These are phyloP conservation scores for Dendrocalamus sinicus DNA, from an alignment of 176 grass and related monocot species.

Conservation along the genomic window DNA sequence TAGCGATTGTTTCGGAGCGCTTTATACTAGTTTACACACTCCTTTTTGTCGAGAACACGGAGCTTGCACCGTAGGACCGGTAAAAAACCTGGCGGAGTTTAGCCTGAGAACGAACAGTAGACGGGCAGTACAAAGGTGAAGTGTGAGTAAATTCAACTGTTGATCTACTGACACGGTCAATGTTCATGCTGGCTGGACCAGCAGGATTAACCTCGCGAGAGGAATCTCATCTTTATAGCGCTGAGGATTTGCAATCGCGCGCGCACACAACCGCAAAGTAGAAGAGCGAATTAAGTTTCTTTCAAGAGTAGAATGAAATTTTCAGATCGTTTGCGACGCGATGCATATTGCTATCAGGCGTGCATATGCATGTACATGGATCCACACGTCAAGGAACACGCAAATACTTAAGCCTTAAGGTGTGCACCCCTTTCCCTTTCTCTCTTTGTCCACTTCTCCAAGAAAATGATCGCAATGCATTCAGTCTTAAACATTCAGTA, in stretches of 20 bases:
- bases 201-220: slow-evolving; percentile 19
- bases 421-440: not conserved
- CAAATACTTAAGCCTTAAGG: not conserved
- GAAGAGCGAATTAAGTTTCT: no score
- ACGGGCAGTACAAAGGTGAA: not conserved
- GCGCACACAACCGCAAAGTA: no score
- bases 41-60: not conserved
- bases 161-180: slow-evolving; percentile 54
- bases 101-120: slow-evolving; percentile 38
- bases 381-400: slow-evolving; percentile 35
- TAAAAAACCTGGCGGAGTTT: not conserved
- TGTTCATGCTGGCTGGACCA: slow-evolving; percentile 40
- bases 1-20: not conserved
- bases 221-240: slow-evolving; percentile 38
- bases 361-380: not conserved
- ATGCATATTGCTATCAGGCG: not conserved
- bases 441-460: not conserved
- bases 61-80: not conserved
- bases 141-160: slow-evolving; percentile 41
- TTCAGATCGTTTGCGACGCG: not conserved
- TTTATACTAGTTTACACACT: not conserved
- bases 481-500: not conserved
- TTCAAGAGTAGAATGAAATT: not conserved
- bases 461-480: slow-evolving; percentile 7
- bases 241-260: not conserved